A percentile compares a stretch with the other conserved stretches of the same genome.
phyloP scores from a whole-genome alignment of 768 basidiomycete species.

The Leccinum rimulosum region DNA sequence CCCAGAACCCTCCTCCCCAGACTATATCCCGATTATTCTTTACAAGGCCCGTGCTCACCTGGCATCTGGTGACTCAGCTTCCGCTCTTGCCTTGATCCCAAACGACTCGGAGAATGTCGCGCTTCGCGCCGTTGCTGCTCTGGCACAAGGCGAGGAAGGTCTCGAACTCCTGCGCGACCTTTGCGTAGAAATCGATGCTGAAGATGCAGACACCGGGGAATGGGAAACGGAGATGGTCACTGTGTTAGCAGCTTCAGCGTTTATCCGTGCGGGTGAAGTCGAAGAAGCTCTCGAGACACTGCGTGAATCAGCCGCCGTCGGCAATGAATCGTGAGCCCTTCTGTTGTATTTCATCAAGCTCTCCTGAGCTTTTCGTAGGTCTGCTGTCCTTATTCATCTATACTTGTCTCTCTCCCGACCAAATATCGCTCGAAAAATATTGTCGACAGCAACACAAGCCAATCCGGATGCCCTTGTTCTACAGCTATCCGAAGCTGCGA shows the following conservation, averaged over 20 bases:
- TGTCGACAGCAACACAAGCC: constrained; percentile 78
- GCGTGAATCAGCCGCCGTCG: constrained; percentile 63
- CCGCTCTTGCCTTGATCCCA: constrained; percentile 57
- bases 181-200: constrained; percentile 81
- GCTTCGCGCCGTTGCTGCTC: constrained; percentile 64
- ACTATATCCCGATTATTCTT: constrained; percentile 62
- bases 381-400: constrained; percentile 79
- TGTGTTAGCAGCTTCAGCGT: constrained; percentile 84
- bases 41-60: constrained; percentile 80
- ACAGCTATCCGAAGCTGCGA: constrained; percentile 84
- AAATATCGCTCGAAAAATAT: constrained; percentile 84
- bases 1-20: constrained; percentile 60
- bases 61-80: constrained; percentile 58
- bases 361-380: constrained; percentile 42
- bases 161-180: constrained; percentile 85
- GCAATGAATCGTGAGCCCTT: constrained; percentile 78
- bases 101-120: constrained; percentile 60
- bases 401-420: constrained; percentile 88
- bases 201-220: constrained; percentile 59
- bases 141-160: constrained; percentile 62
- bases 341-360: not conserved
- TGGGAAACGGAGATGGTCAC: constrained; percentile 72
- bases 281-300: constrained; percentile 94
- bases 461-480: constrained; percentile 89
- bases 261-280: constrained; percentile 76